phyloP scores from a whole-genome alignment of 2,329 filamentous ascomycete species.

The Cladorrhinum sp. region DNA sequence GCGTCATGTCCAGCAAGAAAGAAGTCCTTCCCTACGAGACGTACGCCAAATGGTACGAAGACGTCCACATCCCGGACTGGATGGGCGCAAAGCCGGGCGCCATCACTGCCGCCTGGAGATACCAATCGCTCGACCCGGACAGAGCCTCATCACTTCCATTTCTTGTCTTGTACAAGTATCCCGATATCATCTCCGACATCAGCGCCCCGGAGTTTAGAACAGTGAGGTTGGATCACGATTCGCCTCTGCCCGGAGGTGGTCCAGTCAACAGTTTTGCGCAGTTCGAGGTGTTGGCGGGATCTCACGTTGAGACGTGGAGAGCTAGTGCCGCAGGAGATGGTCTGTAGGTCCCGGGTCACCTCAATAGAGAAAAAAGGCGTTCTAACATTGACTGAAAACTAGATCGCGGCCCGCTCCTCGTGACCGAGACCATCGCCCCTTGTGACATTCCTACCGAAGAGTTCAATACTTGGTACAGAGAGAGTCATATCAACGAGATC shows the following conservation, averaged over 20 bases:
- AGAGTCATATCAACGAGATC: constrained; percentile 16
- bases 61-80: constrained; percentile 25
- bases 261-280: constrained; percentile 18
- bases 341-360: neutral
- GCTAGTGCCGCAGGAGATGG: constrained; percentile 4
- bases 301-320: constrained; percentile 18
- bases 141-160: constrained; percentile 13
- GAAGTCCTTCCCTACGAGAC: constrained; percentile 8
- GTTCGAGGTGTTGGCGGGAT: constrained; percentile 12
- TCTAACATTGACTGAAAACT: too few species aligned
- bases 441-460: constrained; percentile 2
- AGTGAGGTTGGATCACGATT: constrained; percentile 18
- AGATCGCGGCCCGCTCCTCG: constrained; percentile 14
- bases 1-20: neutral
- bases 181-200: constrained; percentile 13
- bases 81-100: constrained; percentile 20
- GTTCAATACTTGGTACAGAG: constrained; percentile 20
- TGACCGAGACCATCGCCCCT: constrained; percentile 16
- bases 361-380: neutral
- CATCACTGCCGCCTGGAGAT: constrained; percentile 22
- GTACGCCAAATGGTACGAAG: constrained; percentile 22
- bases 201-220: constrained; percentile 14
- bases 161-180: constrained; percentile 22
- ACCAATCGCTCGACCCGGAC: constrained; percentile 16
- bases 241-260: constrained; percentile 21